Percentiles rank a stretch among this genome's conserved stretches.
phyloP scores from a whole-genome alignment of 1,284 basidiomycete species.

The Sanguinoderma infundibulare region DNA sequence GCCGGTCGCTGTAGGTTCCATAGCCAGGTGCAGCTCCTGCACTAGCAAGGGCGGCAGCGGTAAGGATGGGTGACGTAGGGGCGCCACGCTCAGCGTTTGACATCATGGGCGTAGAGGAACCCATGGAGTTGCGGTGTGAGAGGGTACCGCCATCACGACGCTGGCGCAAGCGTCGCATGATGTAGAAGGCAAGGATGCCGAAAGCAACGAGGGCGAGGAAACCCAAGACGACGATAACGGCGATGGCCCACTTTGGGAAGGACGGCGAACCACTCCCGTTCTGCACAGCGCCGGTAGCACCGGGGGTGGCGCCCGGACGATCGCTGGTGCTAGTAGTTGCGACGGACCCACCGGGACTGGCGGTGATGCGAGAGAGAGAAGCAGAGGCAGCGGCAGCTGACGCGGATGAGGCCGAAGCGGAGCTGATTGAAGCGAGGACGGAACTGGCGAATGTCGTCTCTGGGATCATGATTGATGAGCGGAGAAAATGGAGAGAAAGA shows the following conservation, averaged over 20 bases:
- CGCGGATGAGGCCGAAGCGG: slow-evolving; percentile 42
- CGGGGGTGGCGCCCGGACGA: slow-evolving; percentile 17
- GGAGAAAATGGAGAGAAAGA: neutral
- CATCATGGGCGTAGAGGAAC: slow-evolving; percentile 83
- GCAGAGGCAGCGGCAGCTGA: slow-evolving; percentile 36
- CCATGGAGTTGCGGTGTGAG: slow-evolving; percentile 74
- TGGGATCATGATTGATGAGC: slow-evolving; percentile 31
- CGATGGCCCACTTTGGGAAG: slow-evolving; percentile 89
- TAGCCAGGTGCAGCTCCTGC: slow-evolving; percentile 39
- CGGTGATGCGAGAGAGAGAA: neutral
- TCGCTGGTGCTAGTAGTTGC: neutral
- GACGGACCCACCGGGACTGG: neutral
- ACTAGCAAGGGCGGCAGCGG: slow-evolving; percentile 28
- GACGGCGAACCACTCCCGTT: slow-evolving; percentile 36
- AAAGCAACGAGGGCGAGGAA: slow-evolving; percentile 76
- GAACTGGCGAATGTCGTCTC: slow-evolving; percentile 77
- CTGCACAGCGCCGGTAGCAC: slow-evolving; percentile 46
- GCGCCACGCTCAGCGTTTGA: slow-evolving; percentile 47
- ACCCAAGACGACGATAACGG: slow-evolving; percentile 82
- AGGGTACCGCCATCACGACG: slow-evolving; percentile 48
- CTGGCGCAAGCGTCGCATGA: slow-evolving; percentile 67
- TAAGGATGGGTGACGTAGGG: slow-evolving; percentile 57
- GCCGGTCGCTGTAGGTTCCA: slow-evolving; percentile 28
- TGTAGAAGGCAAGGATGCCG: slow-evolving; percentile 69
- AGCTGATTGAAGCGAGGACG: slow-evolving; percentile 56